Evolutionary conservation across 805 yeast species (phyloP).

Genomic region (Lachancea thermotolerans): DNA sequence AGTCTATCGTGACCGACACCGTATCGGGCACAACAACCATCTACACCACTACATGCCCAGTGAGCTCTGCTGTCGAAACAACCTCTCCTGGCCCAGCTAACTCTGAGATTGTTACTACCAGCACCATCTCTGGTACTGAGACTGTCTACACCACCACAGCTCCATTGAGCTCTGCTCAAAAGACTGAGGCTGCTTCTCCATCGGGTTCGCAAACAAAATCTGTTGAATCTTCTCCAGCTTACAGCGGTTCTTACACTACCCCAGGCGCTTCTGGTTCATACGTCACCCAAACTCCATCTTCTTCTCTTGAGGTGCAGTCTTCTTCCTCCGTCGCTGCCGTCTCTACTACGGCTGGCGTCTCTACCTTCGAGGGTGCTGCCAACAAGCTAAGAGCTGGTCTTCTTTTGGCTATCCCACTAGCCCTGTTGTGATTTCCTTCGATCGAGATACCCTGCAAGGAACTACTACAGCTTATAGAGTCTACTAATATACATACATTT

Average conservation of each 20-base stretch:
- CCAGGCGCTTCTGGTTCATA: too few species aligned
- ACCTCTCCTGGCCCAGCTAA: neutral
- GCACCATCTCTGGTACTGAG: slow-evolving; percentile 3
- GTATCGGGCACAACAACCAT: slow-evolving; percentile 5
- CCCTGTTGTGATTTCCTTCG: slow-evolving; percentile 9
- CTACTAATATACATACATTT: neutral
- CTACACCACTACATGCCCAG: slow-evolving; percentile 4
- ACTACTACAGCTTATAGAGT: neutral
- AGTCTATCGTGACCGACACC: slow-evolving; percentile 1
- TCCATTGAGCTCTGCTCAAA: neutral
- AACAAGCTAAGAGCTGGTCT: slow-evolving; percentile 3
- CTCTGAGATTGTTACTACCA: neutral
- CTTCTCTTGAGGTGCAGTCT: neutral
- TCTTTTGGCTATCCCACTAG: slow-evolving; percentile 5
- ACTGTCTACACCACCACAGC: slow-evolving; percentile 5
- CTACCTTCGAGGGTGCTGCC: slow-evolving; percentile 6
- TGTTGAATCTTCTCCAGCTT: too few species aligned
- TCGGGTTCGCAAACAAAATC: too few species aligned
- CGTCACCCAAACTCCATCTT: neutral
- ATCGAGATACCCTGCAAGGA: neutral
- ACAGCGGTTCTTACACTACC: too few species aligned
- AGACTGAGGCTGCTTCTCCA: too few species aligned
- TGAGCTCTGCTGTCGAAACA: neutral
- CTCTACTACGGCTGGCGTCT: neutral
- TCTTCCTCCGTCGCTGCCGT: slow-evolving; percentile 5